phyloP scores from a whole-genome alignment of 208 protist genomes.

The Lotmaria passim region DNA sequence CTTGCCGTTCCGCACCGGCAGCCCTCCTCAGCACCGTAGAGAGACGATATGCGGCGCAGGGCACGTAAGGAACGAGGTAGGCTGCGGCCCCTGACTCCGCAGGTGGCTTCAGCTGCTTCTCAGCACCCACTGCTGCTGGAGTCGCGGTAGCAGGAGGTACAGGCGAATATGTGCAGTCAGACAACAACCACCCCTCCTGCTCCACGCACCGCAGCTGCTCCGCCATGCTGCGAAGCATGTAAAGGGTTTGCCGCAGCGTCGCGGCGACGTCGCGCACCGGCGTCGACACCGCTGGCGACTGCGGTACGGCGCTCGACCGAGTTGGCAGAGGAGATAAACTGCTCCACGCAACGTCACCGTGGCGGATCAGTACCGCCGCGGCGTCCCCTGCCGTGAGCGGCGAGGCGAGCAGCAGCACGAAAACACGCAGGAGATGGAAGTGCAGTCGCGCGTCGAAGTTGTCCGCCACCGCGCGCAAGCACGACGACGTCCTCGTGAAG shows the following conservation, averaged over 20 bases:
- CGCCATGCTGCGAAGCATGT: not conserved
- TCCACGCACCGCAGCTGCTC: not conserved
- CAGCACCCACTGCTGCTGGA: not conserved
- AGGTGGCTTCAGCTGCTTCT: not conserved
- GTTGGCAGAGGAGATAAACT: too few species aligned
- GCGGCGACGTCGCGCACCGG: not conserved
- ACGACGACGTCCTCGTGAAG: not conserved
- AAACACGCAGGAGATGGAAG: slow-evolving; percentile 17
- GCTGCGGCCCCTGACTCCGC: not conserved
- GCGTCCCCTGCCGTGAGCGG: slow-evolving; percentile 24
- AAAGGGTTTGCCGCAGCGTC: not conserved
- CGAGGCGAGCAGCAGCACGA: slow-evolving; percentile 22
- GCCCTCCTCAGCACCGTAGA: not conserved
- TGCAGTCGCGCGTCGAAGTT: slow-evolving; percentile 5
- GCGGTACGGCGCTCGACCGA: too few species aligned
- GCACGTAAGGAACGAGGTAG: not conserved
- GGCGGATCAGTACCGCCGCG: not conserved
- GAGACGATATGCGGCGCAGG: not conserved
- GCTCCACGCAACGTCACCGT: too few species aligned
- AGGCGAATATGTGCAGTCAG: too few species aligned
- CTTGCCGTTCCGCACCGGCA: not conserved
- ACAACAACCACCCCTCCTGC: not conserved
- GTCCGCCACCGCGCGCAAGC: not conserved
- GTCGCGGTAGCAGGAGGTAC: too few species aligned
- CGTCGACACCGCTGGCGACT: not conserved